These are phyloP conservation scores for Aspergillus puulaauensis DNA, from an alignment of 2,329 filamentous ascomycete species.

Conservation along the genomic window DNA sequence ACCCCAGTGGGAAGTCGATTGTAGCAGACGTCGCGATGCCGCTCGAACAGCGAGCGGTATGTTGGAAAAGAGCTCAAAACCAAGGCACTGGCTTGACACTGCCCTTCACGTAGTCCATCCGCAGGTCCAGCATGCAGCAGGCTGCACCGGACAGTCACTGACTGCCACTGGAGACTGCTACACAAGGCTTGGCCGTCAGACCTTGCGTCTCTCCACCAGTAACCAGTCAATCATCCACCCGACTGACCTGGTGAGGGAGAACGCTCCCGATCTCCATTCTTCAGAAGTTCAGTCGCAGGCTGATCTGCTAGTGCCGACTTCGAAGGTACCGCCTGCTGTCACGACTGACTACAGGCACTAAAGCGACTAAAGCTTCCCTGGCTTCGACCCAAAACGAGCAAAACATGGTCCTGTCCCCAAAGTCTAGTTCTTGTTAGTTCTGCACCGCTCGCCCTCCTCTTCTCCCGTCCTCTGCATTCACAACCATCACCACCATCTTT, in stretches of 20 bases:
- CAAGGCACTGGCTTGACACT: not conserved
- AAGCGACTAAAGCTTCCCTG: constrained; percentile 8
- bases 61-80: not conserved
- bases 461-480: not conserved
- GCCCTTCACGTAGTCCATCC: not conserved
- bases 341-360: not conserved
- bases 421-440: constrained; percentile 14
- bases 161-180: constrained; percentile 7
- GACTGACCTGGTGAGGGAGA: constrained; percentile 7
- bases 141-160: not conserved
- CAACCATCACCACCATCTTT: not conserved
- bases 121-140: not conserved
- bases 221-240: constrained; percentile 6
- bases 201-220: constrained; percentile 21
- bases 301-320: not conserved
- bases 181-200: constrained; percentile 18
- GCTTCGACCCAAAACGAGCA: constrained; percentile 2
- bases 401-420: not conserved
- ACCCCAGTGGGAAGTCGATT: not conserved
- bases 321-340: not conserved
- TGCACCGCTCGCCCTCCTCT: not conserved
- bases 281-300: not conserved
- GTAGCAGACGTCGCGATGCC: not conserved
- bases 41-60: not conserved
- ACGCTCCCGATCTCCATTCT: not conserved